These are phyloP conservation scores for Fraxinus americana DNA, from an alignment of 257 asterid genomes.

Conservation along the genomic window DNA sequence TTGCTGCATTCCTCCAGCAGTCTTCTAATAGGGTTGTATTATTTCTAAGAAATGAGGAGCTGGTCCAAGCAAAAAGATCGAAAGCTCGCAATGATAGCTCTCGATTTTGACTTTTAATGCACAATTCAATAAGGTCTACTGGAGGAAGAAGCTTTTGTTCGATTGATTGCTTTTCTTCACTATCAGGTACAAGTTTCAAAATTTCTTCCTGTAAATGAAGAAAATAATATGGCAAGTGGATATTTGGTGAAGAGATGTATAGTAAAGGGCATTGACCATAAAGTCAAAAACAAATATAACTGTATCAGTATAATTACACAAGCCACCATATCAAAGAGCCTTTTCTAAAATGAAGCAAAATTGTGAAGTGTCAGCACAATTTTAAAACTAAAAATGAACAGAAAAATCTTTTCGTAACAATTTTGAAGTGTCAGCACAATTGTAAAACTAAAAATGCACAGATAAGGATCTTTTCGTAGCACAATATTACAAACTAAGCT, in stretches of 20 bases:
- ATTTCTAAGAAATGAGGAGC: constrained; percentile 67
- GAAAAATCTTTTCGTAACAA: neutral
- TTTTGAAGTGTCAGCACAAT: neutral
- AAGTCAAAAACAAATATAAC: neutral
- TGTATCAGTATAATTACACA: neutral
- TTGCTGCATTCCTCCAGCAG: constrained; percentile 94
- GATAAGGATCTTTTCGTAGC: neutral
- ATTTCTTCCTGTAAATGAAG: constrained; percentile 70
- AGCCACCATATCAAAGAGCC: neutral
- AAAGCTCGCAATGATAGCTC: constrained; percentile 70
- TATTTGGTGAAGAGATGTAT: neutral
- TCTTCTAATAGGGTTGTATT: constrained; percentile 78
- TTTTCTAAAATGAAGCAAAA: neutral
- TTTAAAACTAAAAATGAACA: neutral
- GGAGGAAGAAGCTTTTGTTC: constrained; percentile 67
- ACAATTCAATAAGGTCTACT: constrained; percentile 71
- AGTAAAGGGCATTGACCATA: neutral
- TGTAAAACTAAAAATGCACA: neutral
- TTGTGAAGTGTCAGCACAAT: neutral
- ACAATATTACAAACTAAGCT: neutral
- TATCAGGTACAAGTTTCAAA: constrained; percentile 42
- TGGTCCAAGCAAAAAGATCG: constrained; percentile 86
- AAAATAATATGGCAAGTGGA: constrained; percentile 3
- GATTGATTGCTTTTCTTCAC: constrained; percentile 58
- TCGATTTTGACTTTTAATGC: constrained; percentile 62